Evolutionary conservation across 441 rosid species (phyloP), one percentile per base, ranked within the genome.

Genomic region (Manihot esculenta): DNA sequence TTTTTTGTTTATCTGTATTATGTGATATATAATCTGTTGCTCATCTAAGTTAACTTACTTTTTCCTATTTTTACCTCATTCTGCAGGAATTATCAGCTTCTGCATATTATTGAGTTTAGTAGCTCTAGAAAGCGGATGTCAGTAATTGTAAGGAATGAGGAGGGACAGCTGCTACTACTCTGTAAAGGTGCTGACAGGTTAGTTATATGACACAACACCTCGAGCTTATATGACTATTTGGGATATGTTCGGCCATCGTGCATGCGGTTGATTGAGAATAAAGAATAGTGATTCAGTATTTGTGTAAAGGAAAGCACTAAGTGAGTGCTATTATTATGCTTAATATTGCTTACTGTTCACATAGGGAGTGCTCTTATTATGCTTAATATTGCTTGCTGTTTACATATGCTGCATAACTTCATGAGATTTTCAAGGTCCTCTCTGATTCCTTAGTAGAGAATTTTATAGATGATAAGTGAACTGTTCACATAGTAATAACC

Each of bases 61-160:
- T 50, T 61, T 66, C n/a, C n/a, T n/a, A n/a, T n/a, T n/a, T 73
- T 61, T 33, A 50, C 62, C 62, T 24, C 41, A n/a, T 74, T 72
- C 74, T 88, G 81, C 94, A 94, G 98, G 79, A 45, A 80, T 44
- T 95, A 87, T 78, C 82, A 79, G 64, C 84, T 95, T 72, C 76
- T 91, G 73, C 86, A 88, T 64, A 73, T 93, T 49, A 79, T 95
- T 49, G 98, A 93, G 81, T 95, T 95, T 83, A 95, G 81, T 72
- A 95, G 99, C 85, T 78, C 93, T n/a, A 91, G 98, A 82, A 95
- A 91, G 83, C 80, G 99, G 81, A 95, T 95, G 99, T 91, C 99
- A 44, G 99, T 95, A 56, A 83, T 95, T 57, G 87, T 89, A 51
- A 82, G 84, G 76, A 70, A 84, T 64, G 88, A 86, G 66, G 89